Base-by-base conservation (phyloP, 352 stramenopile genomes). In the Globisporangium nodosum region DNA sequence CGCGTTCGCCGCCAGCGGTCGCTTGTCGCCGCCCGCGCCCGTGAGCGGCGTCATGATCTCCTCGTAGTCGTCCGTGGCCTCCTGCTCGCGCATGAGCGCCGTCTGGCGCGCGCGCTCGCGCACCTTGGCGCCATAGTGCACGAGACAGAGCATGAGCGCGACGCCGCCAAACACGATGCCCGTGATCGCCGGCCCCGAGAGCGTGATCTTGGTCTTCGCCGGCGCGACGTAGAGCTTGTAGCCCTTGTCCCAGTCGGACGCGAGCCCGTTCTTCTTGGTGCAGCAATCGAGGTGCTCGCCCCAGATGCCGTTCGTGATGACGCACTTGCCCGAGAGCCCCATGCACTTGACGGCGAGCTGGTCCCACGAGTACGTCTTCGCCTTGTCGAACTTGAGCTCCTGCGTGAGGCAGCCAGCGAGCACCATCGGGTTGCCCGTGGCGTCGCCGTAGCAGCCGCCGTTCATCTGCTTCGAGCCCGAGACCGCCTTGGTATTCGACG, bases 31-130 rank as follows among this genome's bases (percentile, higher is more conserved):
- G 47, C 72, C 77, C 1, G 66, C 78, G 12, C 70, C 66, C n/a
- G 85, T 90, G 9, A 94, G 73, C n/a, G 85, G 85, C 51, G 85
- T 94, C 85, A 93, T 93, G 50, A 94, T 90, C 75, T 94, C 85
- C 71, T 94, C 85, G 69, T 94, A 94, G 71, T 94, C 85, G 65
- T 94, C 85, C 37, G 83, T 90, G 13, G 83, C 81, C 56, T 95
- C 85, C 69, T 95, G 85, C 51, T 95, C 85, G 53, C 85, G 85
- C 80, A 95, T 89, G 39, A 95, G 59, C 20, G 85, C 85, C 35
- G 85, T 95, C 70, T 93, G 85, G 33, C 76, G 71, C 40, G 85
- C 85, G 42, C 85, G 81, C 54, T 90, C 78, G 50, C 84, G 85
- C 42, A 86, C 80, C 78, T 92, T 93, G 46, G 81, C 78, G 39